These are phyloP conservation scores for Colletotrichum brevisporum DNA, from an alignment of 2,329 filamentous ascomycete species.

Conservation along the genomic window DNA sequence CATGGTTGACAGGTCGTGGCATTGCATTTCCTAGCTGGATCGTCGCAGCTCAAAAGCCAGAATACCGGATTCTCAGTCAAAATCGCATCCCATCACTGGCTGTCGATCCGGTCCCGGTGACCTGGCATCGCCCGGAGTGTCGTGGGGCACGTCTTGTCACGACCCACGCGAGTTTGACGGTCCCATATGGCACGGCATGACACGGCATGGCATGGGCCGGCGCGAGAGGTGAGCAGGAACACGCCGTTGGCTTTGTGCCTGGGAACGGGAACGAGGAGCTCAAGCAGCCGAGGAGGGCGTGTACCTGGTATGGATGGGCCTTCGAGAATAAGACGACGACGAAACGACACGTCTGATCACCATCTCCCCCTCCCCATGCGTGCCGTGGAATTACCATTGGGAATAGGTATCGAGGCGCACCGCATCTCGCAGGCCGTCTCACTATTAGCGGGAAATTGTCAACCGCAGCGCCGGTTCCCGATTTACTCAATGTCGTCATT, in stretches of 20 bases:
- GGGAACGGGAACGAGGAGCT: not conserved
- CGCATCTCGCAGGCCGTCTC: slow-evolving; percentile 11
- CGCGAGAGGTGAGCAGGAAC: not conserved
- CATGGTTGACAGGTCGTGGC: not conserved
- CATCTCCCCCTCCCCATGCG: slow-evolving; percentile 18
- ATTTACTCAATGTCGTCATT: slow-evolving; percentile 26
- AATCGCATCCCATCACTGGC: slow-evolving; percentile 26
- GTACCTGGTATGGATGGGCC: slow-evolving; percentile 2
- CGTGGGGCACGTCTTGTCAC: slow-evolving; percentile 24
- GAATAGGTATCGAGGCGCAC: not conserved
- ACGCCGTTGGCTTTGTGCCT: slow-evolving; percentile 2
- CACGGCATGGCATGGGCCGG: not conserved
- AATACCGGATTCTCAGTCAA: slow-evolving; percentile 26
- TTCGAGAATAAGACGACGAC: slow-evolving; percentile 16
- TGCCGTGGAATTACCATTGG: not conserved
- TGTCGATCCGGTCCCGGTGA: slow-evolving; percentile 31
- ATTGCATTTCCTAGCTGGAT: slow-evolving; percentile 11
- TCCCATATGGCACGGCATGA: not conserved
- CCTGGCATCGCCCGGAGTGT: slow-evolving; percentile 25
- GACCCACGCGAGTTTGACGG: slow-evolving; percentile 35
- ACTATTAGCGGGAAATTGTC: slow-evolving; percentile 13
- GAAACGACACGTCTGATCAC: slow-evolving; percentile 29
- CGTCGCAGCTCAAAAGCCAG: slow-evolving; percentile 7
- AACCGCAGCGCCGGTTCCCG: not conserved
- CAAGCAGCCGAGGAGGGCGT: too few relatives aligned